phyloP scores from a whole-genome alignment of 805 yeast genomes.

The Ogataea nitratoaversa region DNA sequence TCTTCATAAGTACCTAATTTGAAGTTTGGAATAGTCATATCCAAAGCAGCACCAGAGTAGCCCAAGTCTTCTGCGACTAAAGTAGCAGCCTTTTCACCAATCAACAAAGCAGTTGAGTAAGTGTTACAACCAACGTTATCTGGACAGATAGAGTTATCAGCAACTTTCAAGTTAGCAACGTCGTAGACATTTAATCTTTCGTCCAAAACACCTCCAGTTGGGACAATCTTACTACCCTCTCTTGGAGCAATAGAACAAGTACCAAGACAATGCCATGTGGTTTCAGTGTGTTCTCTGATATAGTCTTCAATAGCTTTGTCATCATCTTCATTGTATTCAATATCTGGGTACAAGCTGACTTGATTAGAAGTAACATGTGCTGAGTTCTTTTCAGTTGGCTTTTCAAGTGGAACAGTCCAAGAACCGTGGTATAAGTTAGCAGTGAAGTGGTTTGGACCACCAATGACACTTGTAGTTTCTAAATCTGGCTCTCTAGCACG shows the following conservation, averaged over 20 bases:
- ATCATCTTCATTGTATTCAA: constrained; percentile 25
- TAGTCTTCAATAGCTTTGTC: constrained; percentile 26
- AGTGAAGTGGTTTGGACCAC: constrained; percentile 24
- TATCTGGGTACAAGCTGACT: constrained; percentile 18
- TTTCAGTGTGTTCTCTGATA: constrained; percentile 27
- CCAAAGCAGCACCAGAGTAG: constrained; percentile 25
- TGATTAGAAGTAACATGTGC: constrained; percentile 24
- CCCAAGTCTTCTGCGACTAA: constrained; percentile 28
- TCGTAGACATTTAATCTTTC: constrained; percentile 26
- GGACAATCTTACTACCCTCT: constrained; percentile 25
- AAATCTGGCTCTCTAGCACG: constrained; percentile 26
- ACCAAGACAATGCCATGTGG: constrained; percentile 30
- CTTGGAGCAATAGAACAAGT: constrained; percentile 29
- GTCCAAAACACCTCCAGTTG: constrained; percentile 27
- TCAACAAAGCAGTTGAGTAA: constrained; percentile 26
- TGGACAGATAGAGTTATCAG: constrained; percentile 27
- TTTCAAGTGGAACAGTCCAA: constrained; percentile 26
- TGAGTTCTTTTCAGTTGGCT: constrained; percentile 18
- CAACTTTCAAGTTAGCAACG: constrained; percentile 27
- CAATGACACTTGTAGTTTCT: constrained; percentile 22
- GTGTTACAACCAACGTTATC: constrained; percentile 31
- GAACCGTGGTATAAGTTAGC: constrained; percentile 29
- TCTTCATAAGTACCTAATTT: constrained; percentile 25
- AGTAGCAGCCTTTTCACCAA: constrained; percentile 28
- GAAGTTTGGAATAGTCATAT: constrained; percentile 28